Evolutionary conservation across 352 stramenopile species (phyloP), one percentile per base, ranked within the genome.

Genomic region (Pythium plurisporium): DNA sequence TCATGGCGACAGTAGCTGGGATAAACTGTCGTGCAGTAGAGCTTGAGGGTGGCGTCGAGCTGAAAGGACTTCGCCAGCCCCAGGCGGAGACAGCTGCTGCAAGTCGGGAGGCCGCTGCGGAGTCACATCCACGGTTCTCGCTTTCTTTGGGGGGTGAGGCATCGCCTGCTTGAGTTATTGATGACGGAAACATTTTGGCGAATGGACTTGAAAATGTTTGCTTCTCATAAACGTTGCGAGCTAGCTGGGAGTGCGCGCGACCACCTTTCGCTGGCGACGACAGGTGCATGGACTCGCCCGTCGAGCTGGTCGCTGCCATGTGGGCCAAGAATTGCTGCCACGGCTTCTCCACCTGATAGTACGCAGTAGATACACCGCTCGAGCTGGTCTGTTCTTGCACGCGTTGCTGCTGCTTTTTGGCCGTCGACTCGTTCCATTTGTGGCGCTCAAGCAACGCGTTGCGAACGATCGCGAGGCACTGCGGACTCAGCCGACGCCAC

Each of bases 371-470:
- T 9, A 2, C 43, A 9, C 34, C 11, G 12, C 12, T 25, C 8
- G 11, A 9, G 30, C 19, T 33, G 29, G 7, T 27, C 2, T 11
- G 23, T 4, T 61, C 31, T 48, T 25, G 44, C 31, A 69, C 70
- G 0, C 53, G 48, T n/a, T 74, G 50, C 4, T 66, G 52, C 34
- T 82, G 71, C 26, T 67, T 67, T 19, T 69, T 48, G 3, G 67
- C 67, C 10, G 64, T 55, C 14, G 65, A 58, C 3, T 77, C 54
- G 42, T 90, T 79, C 75, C 76, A 90, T 5, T 67, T 69, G 57
- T 87, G 74, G 3, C 80, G 76, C 50, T 86, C 75, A 1, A 87
- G 49, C 11, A 90, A 42, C 0, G 62, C 67, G n/a, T 67, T 73
- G 9, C 67, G 70, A n/a, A 87, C 74, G 34, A 57, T 69, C 3